phyloP scores from a whole-genome alignment of 129 eudicot genomes.

The Pseudognaphalium luteoalbum region DNA sequence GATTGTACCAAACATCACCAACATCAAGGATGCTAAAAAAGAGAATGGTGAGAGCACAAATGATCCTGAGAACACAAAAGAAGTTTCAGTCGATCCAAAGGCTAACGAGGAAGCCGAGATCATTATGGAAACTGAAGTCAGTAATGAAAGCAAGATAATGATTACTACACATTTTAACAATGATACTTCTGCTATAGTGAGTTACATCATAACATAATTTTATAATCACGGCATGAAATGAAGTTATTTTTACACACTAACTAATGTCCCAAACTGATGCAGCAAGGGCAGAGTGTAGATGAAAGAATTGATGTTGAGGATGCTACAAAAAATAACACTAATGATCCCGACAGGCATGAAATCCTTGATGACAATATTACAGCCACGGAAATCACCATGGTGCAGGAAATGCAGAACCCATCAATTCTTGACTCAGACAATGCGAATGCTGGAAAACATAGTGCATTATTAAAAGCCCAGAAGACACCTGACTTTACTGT shows the following conservation, averaged over 20 bases:
- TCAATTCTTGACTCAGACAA: neutral
- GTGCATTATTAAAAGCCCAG: constrained; percentile 1
- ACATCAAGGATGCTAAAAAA: neutral
- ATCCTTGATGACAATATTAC: neutral
- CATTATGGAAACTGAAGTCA: constrained; percentile 19
- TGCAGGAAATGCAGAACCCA: constrained; percentile 19
- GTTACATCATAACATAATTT: neutral
- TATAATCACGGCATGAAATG: neutral
- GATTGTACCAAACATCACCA: neutral
- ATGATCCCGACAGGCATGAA: neutral
- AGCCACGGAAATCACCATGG: constrained; percentile 19
- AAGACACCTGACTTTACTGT: constrained; percentile 13
- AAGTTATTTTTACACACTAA: neutral
- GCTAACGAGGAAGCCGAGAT: constrained; percentile 9
- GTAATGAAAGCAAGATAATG: neutral
- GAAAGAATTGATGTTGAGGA: neutral
- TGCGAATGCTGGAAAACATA: constrained; percentile 5
- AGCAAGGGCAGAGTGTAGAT: neutral
- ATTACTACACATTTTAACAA: neutral
- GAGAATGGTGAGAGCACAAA: neutral
- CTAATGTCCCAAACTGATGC: neutral
- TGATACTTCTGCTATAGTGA: neutral
- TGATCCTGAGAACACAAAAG: neutral
- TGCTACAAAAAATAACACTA: neutral
- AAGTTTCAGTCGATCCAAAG: neutral